Evolutionary conservation across 257 asterid species (phyloP).

Genomic region (Prunella vulgaris): DNA sequence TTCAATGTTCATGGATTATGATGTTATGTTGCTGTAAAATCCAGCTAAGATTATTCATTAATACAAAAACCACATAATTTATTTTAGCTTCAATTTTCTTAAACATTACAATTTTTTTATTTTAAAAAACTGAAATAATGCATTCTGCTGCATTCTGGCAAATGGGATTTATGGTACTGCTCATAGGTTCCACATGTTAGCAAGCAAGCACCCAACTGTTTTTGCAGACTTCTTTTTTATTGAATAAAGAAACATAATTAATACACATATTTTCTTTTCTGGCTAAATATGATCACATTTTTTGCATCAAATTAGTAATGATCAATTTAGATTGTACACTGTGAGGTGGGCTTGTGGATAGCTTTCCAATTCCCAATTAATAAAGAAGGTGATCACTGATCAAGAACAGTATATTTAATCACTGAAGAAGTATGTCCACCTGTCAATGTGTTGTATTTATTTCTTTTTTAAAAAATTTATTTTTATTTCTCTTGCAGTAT

Average conservation of each 20-base stretch:
- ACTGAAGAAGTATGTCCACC: constrained; percentile 16
- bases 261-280: too few species aligned
- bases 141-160: constrained; percentile 12
- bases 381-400: constrained; percentile 19
- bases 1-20: constrained; percentile 18
- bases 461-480: neutral
- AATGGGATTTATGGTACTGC: constrained; percentile 20
- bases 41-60: constrained; percentile 16
- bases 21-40: constrained; percentile 19
- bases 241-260: constrained; percentile 7
- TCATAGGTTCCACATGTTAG: constrained; percentile 30
- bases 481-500: neutral
- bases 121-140: neutral
- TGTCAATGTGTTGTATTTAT: constrained; percentile 28
- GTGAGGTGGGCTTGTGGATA: neutral
- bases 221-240: constrained; percentile 1
- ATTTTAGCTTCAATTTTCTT: neutral
- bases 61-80: constrained; percentile 5
- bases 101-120: constrained; percentile 3
- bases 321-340: neutral
- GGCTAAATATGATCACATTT: too few species aligned
- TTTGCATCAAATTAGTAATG: neutral
- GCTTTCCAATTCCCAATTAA: neutral
- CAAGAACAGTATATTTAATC: constrained; percentile 11
- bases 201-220: constrained; percentile 25